These are phyloP conservation scores for Raddia distichophylla DNA, from an alignment of 176 grass and related monocot genomes.

Conservation along the genomic window DNA sequence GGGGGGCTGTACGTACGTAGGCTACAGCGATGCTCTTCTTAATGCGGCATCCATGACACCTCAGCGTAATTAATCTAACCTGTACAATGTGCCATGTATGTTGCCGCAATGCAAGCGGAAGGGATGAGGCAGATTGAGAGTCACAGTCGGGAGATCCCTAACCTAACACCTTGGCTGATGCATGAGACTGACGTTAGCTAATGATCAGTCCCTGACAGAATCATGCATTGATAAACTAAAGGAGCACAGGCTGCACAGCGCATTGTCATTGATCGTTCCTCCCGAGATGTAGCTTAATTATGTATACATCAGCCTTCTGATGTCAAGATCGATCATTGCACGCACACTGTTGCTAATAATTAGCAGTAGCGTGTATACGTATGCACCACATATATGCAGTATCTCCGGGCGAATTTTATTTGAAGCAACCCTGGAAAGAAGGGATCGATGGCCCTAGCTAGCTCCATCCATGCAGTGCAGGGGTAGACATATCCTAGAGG, in stretches of 20 bases:
- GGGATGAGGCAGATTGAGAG: slow-evolving; percentile 4
- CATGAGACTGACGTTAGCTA: neutral
- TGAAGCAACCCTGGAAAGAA: neutral
- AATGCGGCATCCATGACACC: neutral
- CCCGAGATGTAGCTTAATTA: neutral
- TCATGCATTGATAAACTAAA: neutral
- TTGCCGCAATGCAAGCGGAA: neutral
- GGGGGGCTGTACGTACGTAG: neutral
- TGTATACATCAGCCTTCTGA: too few species aligned
- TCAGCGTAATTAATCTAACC: neutral
- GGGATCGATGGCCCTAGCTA: neutral
- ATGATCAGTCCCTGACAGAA: neutral
- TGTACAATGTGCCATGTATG: neutral
- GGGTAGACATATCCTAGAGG: too few species aligned
- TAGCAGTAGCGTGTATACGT: too few species aligned
- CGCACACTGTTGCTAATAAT: too few species aligned
- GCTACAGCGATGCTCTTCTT: neutral
- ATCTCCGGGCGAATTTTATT: neutral
- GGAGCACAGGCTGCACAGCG: neutral
- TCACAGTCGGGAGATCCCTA: neutral
- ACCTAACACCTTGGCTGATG: neutral
- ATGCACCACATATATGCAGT: too few species aligned
- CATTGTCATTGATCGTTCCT: neutral
- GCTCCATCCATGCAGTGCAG: too few species aligned
- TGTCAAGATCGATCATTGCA: too few species aligned